Evolutionary conservation across 495 filamentous ascomycete species (phyloP).

Genomic region (Daldinia decipiens): DNA sequence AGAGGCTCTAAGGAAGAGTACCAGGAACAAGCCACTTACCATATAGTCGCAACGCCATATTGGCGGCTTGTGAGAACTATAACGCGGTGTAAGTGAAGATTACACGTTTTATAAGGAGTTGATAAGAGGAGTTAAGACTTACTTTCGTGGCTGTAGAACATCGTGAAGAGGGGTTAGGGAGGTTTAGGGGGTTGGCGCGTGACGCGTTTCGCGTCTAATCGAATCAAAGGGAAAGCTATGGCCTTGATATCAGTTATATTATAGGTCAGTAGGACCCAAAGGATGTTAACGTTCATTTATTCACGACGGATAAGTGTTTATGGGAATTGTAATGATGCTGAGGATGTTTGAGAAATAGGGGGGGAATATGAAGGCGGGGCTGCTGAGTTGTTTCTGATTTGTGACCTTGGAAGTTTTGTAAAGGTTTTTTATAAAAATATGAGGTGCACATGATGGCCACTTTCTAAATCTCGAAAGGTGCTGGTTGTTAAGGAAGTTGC

Average conservation of each 20-base stretch:
- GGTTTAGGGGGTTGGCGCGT: slow-evolving; percentile 5
- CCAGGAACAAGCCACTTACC: slow-evolving; percentile 64
- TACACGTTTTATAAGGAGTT: slow-evolving; percentile 7
- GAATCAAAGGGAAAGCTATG: not conserved
- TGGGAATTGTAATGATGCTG: not conserved
- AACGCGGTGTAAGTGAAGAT: slow-evolving; percentile 35
- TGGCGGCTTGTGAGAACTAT: slow-evolving; percentile 86
- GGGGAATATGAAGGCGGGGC: not conserved
- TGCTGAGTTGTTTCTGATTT: not conserved
- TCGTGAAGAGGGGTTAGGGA: slow-evolving; percentile 49
- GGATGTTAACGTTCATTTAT: not conserved
- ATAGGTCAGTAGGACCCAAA: not conserved
- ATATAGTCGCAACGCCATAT: slow-evolving; percentile 93
- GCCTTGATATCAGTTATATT: not conserved
- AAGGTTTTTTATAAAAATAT: not conserved
- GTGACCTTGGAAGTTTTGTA: not conserved
- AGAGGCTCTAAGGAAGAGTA: not conserved
- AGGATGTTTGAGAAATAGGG: not conserved
- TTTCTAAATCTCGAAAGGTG: not conserved
- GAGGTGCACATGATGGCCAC: not conserved
- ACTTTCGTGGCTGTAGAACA: slow-evolving; percentile 97
- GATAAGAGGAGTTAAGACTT: slow-evolving; percentile 43
- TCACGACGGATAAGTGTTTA: not conserved
- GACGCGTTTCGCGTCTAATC: slow-evolving; percentile 1
- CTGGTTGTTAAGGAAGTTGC: slow-evolving; percentile 13